These are phyloP conservation scores for Suillus ampliporus DNA, from an alignment of 768 basidiomycete genomes.

Conservation along the genomic window DNA sequence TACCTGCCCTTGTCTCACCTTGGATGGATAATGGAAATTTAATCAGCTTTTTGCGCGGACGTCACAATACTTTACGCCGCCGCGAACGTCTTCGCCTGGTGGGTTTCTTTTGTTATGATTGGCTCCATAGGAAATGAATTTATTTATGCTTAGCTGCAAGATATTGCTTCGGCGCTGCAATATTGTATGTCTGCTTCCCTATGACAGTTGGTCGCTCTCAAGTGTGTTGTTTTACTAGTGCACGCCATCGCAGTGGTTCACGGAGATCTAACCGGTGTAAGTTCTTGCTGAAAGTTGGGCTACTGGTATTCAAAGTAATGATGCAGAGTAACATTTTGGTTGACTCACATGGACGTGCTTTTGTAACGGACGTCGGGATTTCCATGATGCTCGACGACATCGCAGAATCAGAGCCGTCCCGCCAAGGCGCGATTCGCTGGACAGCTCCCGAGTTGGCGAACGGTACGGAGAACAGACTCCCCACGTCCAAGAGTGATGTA, in stretches of 20 bases:
- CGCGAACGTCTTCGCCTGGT: background rate
- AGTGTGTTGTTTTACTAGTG: background rate
- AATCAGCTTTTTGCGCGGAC: constrained; percentile 16
- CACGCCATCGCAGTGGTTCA: constrained; percentile 11
- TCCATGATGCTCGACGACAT: constrained; percentile 35
- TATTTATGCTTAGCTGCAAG: background rate
- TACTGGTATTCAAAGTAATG: no score
- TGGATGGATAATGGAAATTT: constrained; percentile 38
- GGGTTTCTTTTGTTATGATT: background rate
- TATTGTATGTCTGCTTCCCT: constrained; percentile 7
- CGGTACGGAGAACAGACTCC: background rate
- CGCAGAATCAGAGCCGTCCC: constrained; percentile 26
- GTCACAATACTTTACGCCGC: background rate
- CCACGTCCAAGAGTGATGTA: constrained; percentile 1
- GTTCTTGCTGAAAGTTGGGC: background rate
- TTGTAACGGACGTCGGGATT: constrained; percentile 50
- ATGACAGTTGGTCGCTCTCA: background rate
- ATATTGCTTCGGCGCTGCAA: constrained; percentile 9
- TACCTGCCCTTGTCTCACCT: constrained; percentile 38
- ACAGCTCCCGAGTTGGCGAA: constrained; percentile 7
- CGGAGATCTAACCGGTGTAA: constrained; percentile 11
- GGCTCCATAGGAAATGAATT: background rate
- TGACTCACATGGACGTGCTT: constrained; percentile 43
- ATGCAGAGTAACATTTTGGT: constrained; percentile 48
- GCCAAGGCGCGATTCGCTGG: background rate